phyloP scores from a whole-genome alignment of 176 grass and related monocot species.

The Musa schizocarpa region DNA sequence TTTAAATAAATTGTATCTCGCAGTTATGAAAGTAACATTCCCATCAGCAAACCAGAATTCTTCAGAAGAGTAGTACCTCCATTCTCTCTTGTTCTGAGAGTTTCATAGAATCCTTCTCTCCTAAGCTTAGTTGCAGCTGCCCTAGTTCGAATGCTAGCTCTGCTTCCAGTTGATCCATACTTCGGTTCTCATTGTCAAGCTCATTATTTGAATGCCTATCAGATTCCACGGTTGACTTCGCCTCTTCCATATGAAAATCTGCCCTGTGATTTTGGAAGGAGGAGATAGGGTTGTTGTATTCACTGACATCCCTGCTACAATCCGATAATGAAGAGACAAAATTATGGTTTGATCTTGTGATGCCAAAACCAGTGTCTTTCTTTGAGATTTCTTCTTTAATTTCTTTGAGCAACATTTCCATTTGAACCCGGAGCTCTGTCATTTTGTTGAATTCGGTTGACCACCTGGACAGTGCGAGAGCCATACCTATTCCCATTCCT shows the following conservation, averaged over 20 bases:
- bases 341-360: not conserved
- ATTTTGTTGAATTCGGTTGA: conserved; percentile 49
- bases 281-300: not conserved
- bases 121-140: conserved; percentile 16
- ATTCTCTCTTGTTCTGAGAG: not conserved
- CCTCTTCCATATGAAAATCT: not conserved
- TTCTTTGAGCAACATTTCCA: conserved; percentile 43
- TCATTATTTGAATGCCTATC: not conserved
- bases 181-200: no score
- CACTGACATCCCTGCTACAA: not conserved
- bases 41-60: not conserved
- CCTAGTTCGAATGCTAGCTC: conserved; percentile 1
- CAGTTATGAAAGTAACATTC: not conserved
- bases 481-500: conserved; percentile 36
- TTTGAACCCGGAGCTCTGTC: conserved; percentile 44
- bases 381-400: conserved; percentile 25
- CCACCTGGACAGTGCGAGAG: conserved; percentile 31
- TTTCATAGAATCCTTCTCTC: not conserved
- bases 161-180: conserved; percentile 15
- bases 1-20: not conserved
- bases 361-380: not conserved
- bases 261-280: not conserved
- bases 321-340: conserved; percentile 1
- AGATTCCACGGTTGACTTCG: not conserved
- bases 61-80: not conserved